Base-by-base conservation (phyloP, 2,329 filamentous ascomycete genomes). In the Orbilia quercus region DNA sequence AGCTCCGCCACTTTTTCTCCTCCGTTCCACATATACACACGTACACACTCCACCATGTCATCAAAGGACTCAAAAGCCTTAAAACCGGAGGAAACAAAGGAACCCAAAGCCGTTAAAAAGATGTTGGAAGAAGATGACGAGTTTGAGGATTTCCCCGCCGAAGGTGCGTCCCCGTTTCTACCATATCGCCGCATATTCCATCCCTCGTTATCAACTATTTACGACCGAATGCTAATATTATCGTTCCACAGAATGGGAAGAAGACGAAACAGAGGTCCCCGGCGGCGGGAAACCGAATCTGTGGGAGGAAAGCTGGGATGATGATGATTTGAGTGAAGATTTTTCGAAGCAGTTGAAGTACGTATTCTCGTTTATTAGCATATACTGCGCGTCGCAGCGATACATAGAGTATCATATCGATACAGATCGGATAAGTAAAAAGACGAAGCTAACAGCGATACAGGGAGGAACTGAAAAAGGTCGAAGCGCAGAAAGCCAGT, bases 231-330 rank as follows among this genome's bases (percentile, higher is more conserved):
- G n/a, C 36, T 40, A 12, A 40, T 12, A 12, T 40, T 40, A 40
- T 11, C 44, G 3, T 7, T 20, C 7, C 18, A 40, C 78, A 96
- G 95, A 98, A 82, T 99, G 95, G 95, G 85, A 89, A 59, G 89
- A 92, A 81, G 92, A 96, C 80, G 93, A 96, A 80, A 91, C 91
- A 74, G 92, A 97, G 80, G 90, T 89, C 64, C 90, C 90, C 66
- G 85, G 86, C 79, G 88, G 85, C 60, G 87, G 84, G 77, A 89
- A 89, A 79, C 87, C 89, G 81, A 93, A 98, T 83, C 84, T 99
- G 62, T 99, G 95, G 95, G 95, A 99, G 82, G 95, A 99, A 85
- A 97, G 92, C 85, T 99, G 95, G 95, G 95, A 99, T 80, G 95
- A 99, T 79, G 94, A 98, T 81, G 95, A 98, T 82, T 95, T 92